Evolutionary conservation across 257 asterid species (phyloP).

Genomic region (Ocimum tenuiflorum): DNA sequence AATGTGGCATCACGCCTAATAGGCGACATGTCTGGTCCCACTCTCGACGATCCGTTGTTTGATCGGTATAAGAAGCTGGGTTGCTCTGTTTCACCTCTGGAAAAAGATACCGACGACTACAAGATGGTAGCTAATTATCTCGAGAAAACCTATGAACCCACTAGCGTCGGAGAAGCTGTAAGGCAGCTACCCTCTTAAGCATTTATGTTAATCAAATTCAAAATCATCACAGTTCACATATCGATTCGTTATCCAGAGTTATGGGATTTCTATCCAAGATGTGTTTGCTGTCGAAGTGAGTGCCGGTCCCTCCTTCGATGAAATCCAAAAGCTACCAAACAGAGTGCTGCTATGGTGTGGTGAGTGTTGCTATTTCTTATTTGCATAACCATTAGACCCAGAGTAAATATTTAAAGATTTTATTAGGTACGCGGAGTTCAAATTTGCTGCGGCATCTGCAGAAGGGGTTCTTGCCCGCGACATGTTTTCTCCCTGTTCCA

Average conservation of each 20-base stretch:
- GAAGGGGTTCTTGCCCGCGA: slow-evolving; percentile 69
- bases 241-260: slow-evolving; percentile 42
- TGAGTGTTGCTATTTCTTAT: slow-evolving; percentile 19
- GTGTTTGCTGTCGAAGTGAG: slow-evolving; percentile 59
- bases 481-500: slow-evolving; percentile 63
- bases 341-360: slow-evolving; percentile 90
- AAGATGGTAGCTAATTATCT: slow-evolving; percentile 67
- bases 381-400: neutral
- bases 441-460: slow-evolving; percentile 72
- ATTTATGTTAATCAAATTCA: neutral
- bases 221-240: neutral
- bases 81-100: slow-evolving; percentile 48
- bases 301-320: slow-evolving; percentile 68
- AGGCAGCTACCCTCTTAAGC: too few relatives aligned
- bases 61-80: slow-evolving; percentile 68
- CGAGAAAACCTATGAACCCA: slow-evolving; percentile 79
- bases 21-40: slow-evolving; percentile 68
- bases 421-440: slow-evolving; percentile 80
- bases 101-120: slow-evolving; percentile 55
- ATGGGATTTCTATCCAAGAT: slow-evolving; percentile 52
- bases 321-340: slow-evolving; percentile 59
- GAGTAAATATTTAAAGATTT: neutral
- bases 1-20: slow-evolving; percentile 68
- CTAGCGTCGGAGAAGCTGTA: slow-evolving; percentile 68
- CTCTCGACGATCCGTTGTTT: slow-evolving; percentile 67